Base-by-base conservation (phyloP, 305 asterid species). In the Rubia tinctorum region DNA sequence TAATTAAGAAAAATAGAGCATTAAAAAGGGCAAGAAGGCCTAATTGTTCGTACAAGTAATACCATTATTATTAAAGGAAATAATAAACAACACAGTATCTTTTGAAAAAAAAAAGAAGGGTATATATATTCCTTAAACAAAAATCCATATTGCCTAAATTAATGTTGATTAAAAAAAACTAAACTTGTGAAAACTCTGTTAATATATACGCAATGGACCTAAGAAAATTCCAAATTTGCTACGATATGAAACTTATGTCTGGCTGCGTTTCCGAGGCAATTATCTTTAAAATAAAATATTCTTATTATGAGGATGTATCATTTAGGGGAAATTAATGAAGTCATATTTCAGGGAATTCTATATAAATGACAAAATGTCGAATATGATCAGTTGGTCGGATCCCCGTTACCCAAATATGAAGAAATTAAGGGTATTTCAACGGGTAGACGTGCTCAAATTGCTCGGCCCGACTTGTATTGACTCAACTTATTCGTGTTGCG, bases 361-460 rank as follows among this genome's bases (percentile, higher is more conserved):
- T 7, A 49, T 12, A 69, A 69, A 69, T 30, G 63, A 69, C 45
- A 68, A 68, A 68, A 25, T 47, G 27, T 68, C 61, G 61, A 58
- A 58, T 51, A 58, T n/a, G 63, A 7, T 60, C 66, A 60, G 66
- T 60, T 60, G 65, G 65, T 25, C 39, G 65, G 65, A 60, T 60
- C n/a, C 62, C 6, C 11, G 23, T 1, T 3, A 13, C 55, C 55
- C 55, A 51, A 51, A 51, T 14, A 51, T 14, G 20, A 51, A 51
- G 22, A 51, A 4, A 51, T 51, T 2, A 51, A 30, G 34, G 34
- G 34, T 30, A 30, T 30, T 30, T 30, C 34, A 30, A 30, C 3
- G 34, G 34, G 3, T n/a, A n/a, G n/a, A n/a, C n/a, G n/a, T n/a
- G n/a, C n/a, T n/a, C n/a, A n/a, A n/a, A n/a, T n/a, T n/a, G n/a